Base-by-base conservation (phyloP, 2,329 filamentous ascomycete species). In the Pseudocercospora macadamiae region DNA sequence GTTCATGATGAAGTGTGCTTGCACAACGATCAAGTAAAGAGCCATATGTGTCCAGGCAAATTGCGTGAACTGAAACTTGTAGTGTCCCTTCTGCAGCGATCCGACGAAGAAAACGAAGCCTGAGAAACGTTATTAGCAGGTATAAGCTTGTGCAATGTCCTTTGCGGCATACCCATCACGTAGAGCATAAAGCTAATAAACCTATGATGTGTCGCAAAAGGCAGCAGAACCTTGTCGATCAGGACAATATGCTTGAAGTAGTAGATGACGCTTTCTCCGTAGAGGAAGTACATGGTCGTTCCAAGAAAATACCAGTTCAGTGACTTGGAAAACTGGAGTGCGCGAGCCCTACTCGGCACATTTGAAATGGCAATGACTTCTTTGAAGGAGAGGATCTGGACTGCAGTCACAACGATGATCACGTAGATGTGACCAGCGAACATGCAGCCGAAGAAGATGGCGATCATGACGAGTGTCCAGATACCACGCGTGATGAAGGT, bases 1-100 rank as follows among this genome's bases (percentile, higher is more conserved):
- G 83, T 99, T 99, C 91, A 99, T 97, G 79, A 97, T 91, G 76
- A 99, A 99, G 75, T 99, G 95, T 12, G 95, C 93, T 77, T 99
- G 93, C 4, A 96, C 93, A 36, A 97, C 93, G 70, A 99, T 97
- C 70, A 99, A 83, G 80, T 96, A 97, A 18, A 99, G 85, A 4
- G 96, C 95, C 93, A 99, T 97, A 76, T 99, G 95, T 12, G 95
- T 97, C 95, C 95, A 99, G 54, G 93, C 95, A 71, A 97, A 99
- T 77, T 99, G 95, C 63, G 93, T 96, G 78, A 99, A 99, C 77
- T 99, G 95, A 79, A 99, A 97, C 75, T 89, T 91, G 82, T 97
- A 97, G 77, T 97, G 90, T 39, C 93, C 93, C 67, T 96, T 93
- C 76, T 97, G 91, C 55, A 99, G 85, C 7, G 93, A 96, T 48